Evolutionary conservation across 2,329 filamentous ascomycete genomes (phyloP).

Genomic region (Monilinia fructigena): DNA sequence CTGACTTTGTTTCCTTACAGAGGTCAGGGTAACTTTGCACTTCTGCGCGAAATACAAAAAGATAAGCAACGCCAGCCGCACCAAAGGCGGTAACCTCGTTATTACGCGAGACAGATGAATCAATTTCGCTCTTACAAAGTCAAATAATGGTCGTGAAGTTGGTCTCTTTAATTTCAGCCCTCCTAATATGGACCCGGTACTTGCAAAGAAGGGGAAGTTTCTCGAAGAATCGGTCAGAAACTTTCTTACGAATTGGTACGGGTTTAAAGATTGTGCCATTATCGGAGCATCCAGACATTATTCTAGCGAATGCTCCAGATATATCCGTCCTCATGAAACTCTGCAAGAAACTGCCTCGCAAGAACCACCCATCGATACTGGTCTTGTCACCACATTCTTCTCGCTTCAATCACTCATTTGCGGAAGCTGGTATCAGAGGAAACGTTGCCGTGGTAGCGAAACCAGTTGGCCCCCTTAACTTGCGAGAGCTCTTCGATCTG

Average conservation of each 20-base stretch:
- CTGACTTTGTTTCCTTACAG: conserved; percentile 29
- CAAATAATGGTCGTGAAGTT: conserved; percentile 32
- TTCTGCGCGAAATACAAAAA: conserved; percentile 37
- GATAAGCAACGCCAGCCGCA: conserved; percentile 25
- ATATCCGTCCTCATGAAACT: conserved; percentile 29
- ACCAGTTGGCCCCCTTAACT: conserved; percentile 39
- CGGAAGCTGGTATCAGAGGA: conserved; percentile 24
- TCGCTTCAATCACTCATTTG: conserved; percentile 29
- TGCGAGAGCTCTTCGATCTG: conserved; percentile 37
- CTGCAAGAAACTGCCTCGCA: conserved; percentile 20
- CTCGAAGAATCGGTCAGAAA: conserved; percentile 35
- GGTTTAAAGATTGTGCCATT: conserved; percentile 36
- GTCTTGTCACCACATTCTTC: conserved; percentile 38
- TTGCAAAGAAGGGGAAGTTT: conserved; percentile 28
- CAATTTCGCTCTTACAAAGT: conserved; percentile 30
- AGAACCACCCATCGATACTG: conserved; percentile 30
- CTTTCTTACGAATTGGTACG: conserved; percentile 39
- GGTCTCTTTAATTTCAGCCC: conserved; percentile 37
- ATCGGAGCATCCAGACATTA: conserved; percentile 32
- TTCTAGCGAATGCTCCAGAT: conserved; percentile 36
- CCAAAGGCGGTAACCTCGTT: conserved; percentile 31
- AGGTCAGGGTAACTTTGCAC: conserved; percentile 38
- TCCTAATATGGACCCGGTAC: conserved; percentile 31
- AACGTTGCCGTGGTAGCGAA: conserved; percentile 39
- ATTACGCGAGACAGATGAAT: conserved; percentile 33